Conservation (phyloP, 768 basidiomycete genomes). For the Leccinum pellstonianum region DNA sequence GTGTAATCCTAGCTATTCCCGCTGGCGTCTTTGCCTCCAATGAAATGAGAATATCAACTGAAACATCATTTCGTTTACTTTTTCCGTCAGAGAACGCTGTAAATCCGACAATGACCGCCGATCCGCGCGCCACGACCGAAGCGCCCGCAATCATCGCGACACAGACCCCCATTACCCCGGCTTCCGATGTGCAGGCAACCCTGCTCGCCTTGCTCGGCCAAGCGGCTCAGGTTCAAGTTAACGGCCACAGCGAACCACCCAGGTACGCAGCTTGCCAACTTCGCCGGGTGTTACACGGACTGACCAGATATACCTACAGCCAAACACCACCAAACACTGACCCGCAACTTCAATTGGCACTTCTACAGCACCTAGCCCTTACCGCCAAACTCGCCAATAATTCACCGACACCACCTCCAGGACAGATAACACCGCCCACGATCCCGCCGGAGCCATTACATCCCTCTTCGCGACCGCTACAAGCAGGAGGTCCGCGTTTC, state of each 20-base stretch:
- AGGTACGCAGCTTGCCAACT: conserved; percentile 36
- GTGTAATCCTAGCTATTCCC: conserved; percentile 66
- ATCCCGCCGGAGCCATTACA: conserved; percentile 24
- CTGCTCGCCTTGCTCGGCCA: conserved; percentile 69
- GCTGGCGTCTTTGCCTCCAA: conserved; percentile 41
- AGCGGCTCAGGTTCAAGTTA: conserved; percentile 54
- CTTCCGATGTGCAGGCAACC: conserved; percentile 53
- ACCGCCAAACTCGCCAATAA: conserved; percentile 46
- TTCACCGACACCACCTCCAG: conserved; percentile 24
- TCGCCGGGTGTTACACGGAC: background rate
- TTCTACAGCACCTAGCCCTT: conserved; percentile 76
- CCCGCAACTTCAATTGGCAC: conserved; percentile 56
- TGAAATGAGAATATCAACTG: conserved; percentile 63
- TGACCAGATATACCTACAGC: conserved; percentile 35
- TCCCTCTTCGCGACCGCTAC: conserved; percentile 1
- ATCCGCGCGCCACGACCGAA: conserved; percentile 40
- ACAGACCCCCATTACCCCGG: conserved; percentile 26
- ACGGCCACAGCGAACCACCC: conserved; percentile 24
- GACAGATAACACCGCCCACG: conserved; percentile 27
- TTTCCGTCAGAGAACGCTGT: conserved; percentile 54
- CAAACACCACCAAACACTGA: conserved; percentile 62
- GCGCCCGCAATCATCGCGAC: conserved; percentile 29
- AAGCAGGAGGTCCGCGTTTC: conserved; percentile 28
- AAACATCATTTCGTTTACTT: conserved; percentile 54
- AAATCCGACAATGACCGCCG: conserved; percentile 37